Evolutionary conservation across 306 rosid genomes (phyloP), one percentile per base, ranked within the genome.

Genomic region (Castanopsis chinensis): DNA sequence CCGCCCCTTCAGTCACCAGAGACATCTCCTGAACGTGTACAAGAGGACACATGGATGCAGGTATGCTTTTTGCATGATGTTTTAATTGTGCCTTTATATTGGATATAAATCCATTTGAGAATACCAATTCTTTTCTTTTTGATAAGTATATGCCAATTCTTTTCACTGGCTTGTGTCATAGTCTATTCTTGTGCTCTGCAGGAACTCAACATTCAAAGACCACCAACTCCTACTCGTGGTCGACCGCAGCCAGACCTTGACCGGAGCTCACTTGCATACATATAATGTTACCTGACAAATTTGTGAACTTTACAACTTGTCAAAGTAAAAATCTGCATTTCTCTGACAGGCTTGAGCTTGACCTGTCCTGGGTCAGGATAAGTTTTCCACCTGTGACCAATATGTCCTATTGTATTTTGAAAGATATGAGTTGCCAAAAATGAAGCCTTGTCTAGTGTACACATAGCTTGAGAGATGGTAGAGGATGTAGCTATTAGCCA

Each of bases 21-120:
- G 81, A 86, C 94, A n/a, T 96, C 99, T 82, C 99, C 99, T 5
- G 99, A 96, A 71, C 98, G 91, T 6, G 88, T 87, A 72, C 78
- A 61, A 81, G 99, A 96, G 17, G 97, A 91, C 83, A 82, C 98
- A 49, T 96, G 99, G 99, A 96, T 96, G 99, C 99, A 96, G 96
- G 99, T 90, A 74, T 77, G 82, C 83, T 58, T 79, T 74, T 61
- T 67, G 76, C 35, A 19, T 18, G 4, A 41, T 55, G 23, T 21
- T 27, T 8, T 35, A 12, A 5, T 23, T 72, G 25, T 65, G 69
- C 76, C 57, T 55, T 49, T 67, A 2, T 33, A 73, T 28, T 63
- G 57, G 41, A 78, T 65, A 73, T 37, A 58, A 61, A 33, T 30
- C 55, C 23, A 33, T 74, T 78, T 69, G 37, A 37, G 28, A 32